Conservation (phyloP, 345 rosid genomes). For the Euphorbia peplus region DNA sequence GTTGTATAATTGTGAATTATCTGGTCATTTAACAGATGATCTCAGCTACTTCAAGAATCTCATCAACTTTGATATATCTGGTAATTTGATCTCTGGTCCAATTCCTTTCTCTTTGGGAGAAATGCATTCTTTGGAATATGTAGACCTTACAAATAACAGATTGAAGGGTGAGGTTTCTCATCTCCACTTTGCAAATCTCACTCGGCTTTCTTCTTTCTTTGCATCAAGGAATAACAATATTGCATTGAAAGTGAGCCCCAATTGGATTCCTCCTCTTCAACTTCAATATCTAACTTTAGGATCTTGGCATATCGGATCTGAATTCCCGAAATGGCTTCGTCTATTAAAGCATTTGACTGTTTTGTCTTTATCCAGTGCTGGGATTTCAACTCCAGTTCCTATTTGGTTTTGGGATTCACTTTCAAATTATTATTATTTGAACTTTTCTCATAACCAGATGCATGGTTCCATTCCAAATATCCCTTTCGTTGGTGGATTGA, state of each 20-base stretch:
- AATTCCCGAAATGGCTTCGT: not conserved
- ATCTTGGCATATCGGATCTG: not conserved
- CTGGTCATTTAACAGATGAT: conserved; percentile 19
- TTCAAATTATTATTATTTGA: no score
- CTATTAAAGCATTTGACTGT: not conserved
- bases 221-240: not conserved
- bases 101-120: conserved; percentile 14
- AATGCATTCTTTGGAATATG: not conserved
- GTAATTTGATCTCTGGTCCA: conserved; percentile 22
- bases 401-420: not conserved
- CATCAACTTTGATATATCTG: not conserved
- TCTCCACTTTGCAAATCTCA: conserved; percentile 25
- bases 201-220: conserved; percentile 10
- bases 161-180: conserved; percentile 23
- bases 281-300: not conserved
- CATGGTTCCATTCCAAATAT: no score
- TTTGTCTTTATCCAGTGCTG: not conserved
- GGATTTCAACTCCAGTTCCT: no score
- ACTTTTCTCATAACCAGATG: no score
- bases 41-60: conserved; percentile 12
- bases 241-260: not conserved
- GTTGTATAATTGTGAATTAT: conserved; percentile 1
- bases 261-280: not conserved
- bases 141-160: not conserved
- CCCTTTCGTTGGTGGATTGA: no score